A percentile compares a stretch with the other conserved stretches of the same genome.
Conservation (phyloP, 2,329 filamentous ascomycete genomes). For the Elsinoe arachidis region DNA sequence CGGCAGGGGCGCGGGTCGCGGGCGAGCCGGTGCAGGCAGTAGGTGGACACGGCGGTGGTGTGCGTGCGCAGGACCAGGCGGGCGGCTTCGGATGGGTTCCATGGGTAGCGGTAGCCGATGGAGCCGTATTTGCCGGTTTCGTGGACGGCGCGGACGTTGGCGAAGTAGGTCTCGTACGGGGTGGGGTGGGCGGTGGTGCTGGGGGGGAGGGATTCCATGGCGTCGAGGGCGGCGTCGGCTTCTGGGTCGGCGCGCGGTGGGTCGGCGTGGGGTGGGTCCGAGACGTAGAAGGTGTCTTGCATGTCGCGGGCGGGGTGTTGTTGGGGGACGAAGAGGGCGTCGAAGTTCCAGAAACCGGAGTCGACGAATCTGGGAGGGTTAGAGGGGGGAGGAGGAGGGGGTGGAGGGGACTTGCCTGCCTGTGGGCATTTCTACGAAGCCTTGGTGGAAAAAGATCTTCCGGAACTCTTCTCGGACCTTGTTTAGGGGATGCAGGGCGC, state of each 20-base stretch:
- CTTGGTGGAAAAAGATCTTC: constrained; percentile 98
- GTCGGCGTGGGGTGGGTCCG: constrained; percentile 72
- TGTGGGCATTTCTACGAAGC: constrained; percentile 97
- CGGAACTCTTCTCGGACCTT: constrained; percentile 95
- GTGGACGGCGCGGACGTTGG: constrained; percentile 80
- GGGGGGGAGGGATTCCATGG: constrained; percentile 40
- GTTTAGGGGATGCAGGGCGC: constrained; percentile 55
- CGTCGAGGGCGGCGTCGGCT: constrained; percentile 37
- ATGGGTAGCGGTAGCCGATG: constrained; percentile 93
- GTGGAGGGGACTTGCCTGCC: constrained; percentile 47
- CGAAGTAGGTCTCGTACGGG: constrained; percentile 71
- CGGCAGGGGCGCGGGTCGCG: constrained; percentile 75
- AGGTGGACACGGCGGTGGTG: constrained; percentile 85
- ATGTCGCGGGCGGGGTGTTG: constrained; percentile 96
- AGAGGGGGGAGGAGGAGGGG: neutral
- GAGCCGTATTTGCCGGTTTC: constrained; percentile 88
- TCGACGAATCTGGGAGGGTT: constrained; percentile 63
- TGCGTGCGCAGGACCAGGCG: constrained; percentile 89
- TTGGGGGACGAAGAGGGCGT: constrained; percentile 90
- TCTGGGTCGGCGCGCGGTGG: constrained; percentile 49
- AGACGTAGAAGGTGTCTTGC: constrained; percentile 98
- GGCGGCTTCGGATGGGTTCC: constrained; percentile 77
- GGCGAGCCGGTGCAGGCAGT: constrained; percentile 84
- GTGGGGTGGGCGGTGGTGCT: constrained; percentile 36
- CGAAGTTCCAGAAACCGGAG: constrained; percentile 98